phyloP scores from a whole-genome alignment of 495 filamentous ascomycete species.

The Xylaria nigripes region DNA sequence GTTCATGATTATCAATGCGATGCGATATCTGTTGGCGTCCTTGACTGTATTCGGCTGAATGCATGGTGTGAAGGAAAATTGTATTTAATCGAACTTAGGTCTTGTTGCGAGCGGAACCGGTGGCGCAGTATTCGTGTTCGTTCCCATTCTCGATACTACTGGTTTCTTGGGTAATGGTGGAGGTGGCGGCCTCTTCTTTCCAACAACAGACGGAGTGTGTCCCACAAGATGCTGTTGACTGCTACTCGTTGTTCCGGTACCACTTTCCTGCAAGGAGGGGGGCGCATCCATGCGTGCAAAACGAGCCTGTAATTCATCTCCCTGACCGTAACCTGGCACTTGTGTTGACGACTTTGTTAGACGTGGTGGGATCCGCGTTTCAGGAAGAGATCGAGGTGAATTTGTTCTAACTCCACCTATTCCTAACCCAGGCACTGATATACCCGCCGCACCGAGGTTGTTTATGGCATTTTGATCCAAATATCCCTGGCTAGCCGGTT shows the following conservation, averaged over 20 bases:
- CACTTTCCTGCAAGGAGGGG: slow-evolving; percentile 15
- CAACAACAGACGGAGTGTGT: slow-evolving; percentile 22
- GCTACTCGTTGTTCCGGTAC: background rate
- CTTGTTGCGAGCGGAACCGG: slow-evolving; percentile 41
- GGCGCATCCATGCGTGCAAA: slow-evolving; percentile 49
- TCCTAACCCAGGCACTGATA: slow-evolving; percentile 74
- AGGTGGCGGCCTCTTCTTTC: slow-evolving; percentile 59
- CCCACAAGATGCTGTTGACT: slow-evolving; percentile 14
- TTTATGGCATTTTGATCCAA: slow-evolving; percentile 62
- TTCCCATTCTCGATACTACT: slow-evolving; percentile 16
- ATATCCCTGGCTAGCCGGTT: slow-evolving; percentile 26
- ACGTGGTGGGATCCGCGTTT: background rate
- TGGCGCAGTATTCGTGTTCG: slow-evolving; percentile 31
- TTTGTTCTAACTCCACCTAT: slow-evolving; percentile 44
- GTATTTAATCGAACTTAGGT: slow-evolving; percentile 29
- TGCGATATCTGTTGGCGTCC: background rate
- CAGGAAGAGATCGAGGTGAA: slow-evolving; percentile 7
- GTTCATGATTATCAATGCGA: background rate
- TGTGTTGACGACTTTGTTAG: background rate
- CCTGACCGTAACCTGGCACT: slow-evolving; percentile 20
- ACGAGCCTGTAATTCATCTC: slow-evolving; percentile 60
- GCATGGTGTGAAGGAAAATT: background rate
- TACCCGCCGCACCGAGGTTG: slow-evolving; percentile 65
- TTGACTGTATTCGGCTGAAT: background rate
- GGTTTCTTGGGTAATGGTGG: slow-evolving; percentile 61